Evolutionary conservation across 202 grass and related monocot species (phyloP), one percentile per base, ranked within the genome.

Genomic region (Elaeis oleifera): DNA sequence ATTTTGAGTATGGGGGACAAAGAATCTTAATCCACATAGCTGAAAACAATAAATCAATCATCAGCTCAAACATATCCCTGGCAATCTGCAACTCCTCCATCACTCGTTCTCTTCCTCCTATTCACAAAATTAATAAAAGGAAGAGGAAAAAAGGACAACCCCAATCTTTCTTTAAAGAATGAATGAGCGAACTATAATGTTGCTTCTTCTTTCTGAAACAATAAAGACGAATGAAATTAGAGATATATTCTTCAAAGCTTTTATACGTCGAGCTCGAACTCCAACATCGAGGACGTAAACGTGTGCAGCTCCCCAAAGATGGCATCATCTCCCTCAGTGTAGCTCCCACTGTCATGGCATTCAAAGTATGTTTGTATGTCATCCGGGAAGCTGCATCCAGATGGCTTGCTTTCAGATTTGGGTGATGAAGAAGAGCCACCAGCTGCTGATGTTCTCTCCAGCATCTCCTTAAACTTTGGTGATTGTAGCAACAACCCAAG

Each of bases 351-450:
- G 70, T 87, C 80, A 50, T 84, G 67, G 81, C 78, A 82, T 8
- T 83, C 87, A 56, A 96, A 96, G 75, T 76, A 90, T 0, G 90
- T 96, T 65, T 96, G 90, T 50, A 90, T 85, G 71, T 88, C 87
- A 49, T 96, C 84, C 4, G 90, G 90, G 63, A 96, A 96, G 71
- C 84, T 75, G 64, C 86, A 90, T 36, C 69, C 59, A 19, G 76
- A 68, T 56, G 36, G 36, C 36, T 44, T 44, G 36, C 36, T 44
- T 13, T 44, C 36, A 13, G 0, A 9, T 44, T 44, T 44, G 36
- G 78, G 67, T 18, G 74, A 58, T 13, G 78, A 75, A 18, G 73
- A 78, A 3, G 19, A 67, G 63, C 24, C 74, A 44, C 44, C 81
- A 0, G 23, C 23, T 24, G 23, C 75, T 1, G 70, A 67, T 31